phyloP scores from a whole-genome alignment of 2,329 filamentous ascomycete genomes.

The Sporothrix mexicana region DNA sequence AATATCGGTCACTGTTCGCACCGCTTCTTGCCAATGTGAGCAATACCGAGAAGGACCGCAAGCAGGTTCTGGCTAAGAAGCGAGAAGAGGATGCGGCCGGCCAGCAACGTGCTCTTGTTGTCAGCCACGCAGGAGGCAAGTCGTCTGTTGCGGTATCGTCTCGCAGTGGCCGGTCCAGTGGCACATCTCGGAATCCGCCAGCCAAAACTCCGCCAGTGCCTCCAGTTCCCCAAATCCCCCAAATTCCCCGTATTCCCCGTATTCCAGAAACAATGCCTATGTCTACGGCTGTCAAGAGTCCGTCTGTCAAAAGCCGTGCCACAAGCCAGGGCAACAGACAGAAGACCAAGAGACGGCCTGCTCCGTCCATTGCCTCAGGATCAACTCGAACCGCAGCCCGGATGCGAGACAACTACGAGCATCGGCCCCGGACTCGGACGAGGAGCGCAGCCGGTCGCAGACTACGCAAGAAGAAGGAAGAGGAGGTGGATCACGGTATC shows the following conservation, averaged over 20 bases:
- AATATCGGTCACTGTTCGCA: constrained; percentile 21
- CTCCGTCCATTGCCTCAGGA: not conserved
- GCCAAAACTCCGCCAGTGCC: not conserved
- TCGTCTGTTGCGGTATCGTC: not conserved
- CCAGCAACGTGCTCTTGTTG: too few species aligned
- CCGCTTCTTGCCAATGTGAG: not conserved
- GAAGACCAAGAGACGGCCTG: not conserved
- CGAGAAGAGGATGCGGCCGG: not conserved
- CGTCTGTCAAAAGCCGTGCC: not conserved
- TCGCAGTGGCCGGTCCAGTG: not conserved
- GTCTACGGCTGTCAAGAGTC: not conserved
- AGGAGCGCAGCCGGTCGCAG: not conserved
- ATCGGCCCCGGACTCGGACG: not conserved
- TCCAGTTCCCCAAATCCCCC: not conserved
- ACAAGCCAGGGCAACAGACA: not conserved
- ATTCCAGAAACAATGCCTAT: not conserved
- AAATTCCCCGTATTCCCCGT: not conserved
- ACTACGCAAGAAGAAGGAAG: constrained; percentile 23
- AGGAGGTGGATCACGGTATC: constrained; percentile 29
- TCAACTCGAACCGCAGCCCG: constrained; percentile 15
- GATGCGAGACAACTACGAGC: constrained; percentile 8
- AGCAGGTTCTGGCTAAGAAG: not conserved
- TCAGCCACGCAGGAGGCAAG: not conserved
- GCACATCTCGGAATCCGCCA: not conserved
- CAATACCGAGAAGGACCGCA: not conserved